phyloP scores from a whole-genome alignment of 495 filamentous ascomycete species.

The Xylaria longipes region DNA sequence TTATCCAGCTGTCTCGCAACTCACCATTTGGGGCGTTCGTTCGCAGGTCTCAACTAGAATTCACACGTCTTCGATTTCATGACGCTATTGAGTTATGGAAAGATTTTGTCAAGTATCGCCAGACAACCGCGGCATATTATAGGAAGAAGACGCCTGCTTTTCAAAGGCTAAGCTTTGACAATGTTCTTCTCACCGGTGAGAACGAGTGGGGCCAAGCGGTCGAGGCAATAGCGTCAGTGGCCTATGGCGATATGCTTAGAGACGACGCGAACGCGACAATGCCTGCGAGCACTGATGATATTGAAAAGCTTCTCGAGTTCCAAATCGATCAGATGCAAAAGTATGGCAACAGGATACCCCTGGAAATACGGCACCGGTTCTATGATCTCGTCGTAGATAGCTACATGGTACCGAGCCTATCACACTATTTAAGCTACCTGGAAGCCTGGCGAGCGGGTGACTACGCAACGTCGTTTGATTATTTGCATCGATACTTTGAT shows the following conservation, averaged over 20 bases:
- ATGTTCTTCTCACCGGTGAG: slow-evolving; percentile 61
- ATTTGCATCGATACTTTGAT: slow-evolving; percentile 94
- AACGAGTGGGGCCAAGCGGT: slow-evolving; percentile 52
- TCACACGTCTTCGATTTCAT: slow-evolving; percentile 77
- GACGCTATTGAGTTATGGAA: slow-evolving; percentile 80
- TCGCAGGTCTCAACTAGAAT: slow-evolving; percentile 77
- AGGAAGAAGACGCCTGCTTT: slow-evolving; percentile 68
- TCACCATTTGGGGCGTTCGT: slow-evolving; percentile 90
- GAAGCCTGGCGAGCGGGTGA: slow-evolving; percentile 92
- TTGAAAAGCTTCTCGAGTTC: slow-evolving; percentile 83
- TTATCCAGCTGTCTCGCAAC: slow-evolving; percentile 61
- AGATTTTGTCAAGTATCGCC: slow-evolving; percentile 76
- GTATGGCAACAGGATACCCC: slow-evolving; percentile 71
- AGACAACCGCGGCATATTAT: slow-evolving; percentile 75
- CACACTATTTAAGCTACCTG: slow-evolving; percentile 84
- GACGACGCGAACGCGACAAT: slow-evolving; percentile 48
- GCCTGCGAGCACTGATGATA: slow-evolving; percentile 76
- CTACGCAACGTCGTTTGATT: slow-evolving; percentile 87
- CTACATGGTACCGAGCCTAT: slow-evolving; percentile 70
- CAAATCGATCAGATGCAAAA: slow-evolving; percentile 85
- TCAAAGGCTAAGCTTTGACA: slow-evolving; percentile 70
- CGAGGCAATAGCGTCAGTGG: slow-evolving; percentile 60
- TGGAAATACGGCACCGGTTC: slow-evolving; percentile 68
- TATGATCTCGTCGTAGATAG: slow-evolving; percentile 69
- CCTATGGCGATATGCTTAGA: slow-evolving; percentile 67